Evolutionary conservation across 2,329 filamentous ascomycete species (phyloP).

Genomic region (Sporothrix globosa): DNA sequence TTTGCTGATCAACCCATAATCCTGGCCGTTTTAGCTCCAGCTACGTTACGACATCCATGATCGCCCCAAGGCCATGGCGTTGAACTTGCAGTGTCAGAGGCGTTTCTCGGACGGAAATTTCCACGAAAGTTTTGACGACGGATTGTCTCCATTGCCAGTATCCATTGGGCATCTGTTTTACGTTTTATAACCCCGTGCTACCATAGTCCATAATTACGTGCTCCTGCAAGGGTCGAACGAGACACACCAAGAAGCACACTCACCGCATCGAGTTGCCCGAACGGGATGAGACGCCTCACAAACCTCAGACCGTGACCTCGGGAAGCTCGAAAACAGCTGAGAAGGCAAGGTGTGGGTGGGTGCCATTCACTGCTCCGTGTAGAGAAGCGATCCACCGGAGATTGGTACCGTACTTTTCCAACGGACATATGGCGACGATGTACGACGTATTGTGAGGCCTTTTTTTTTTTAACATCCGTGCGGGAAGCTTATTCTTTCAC

Average conservation of each 20-base stretch:
- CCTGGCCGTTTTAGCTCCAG: background rate
- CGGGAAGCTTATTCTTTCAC: background rate
- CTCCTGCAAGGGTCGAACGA: background rate
- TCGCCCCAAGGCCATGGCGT: background rate
- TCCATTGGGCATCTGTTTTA: background rate
- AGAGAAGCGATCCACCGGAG: background rate
- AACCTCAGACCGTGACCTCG: background rate
- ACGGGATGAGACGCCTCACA: background rate
- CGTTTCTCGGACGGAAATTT: background rate
- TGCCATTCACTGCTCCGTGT: background rate
- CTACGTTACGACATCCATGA: slow-evolving; percentile 5
- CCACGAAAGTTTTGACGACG: slow-evolving; percentile 15
- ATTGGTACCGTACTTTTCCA: background rate
- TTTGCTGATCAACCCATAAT: background rate
- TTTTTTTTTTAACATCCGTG: no score
- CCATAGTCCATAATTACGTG: background rate
- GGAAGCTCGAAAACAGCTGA: background rate
- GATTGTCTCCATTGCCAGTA: background rate
- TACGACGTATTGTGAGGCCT: background rate
- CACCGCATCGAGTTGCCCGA: slow-evolving; percentile 13
- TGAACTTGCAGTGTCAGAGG: background rate
- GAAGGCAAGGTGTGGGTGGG: background rate
- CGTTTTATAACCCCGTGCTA: background rate
- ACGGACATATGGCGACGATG: no score
- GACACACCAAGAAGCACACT: background rate